A percentile compares a stretch with the other conserved stretches of the same genome.
phyloP scores from a whole-genome alignment of 179 eudicot species.

The Pouteria campechiana region DNA sequence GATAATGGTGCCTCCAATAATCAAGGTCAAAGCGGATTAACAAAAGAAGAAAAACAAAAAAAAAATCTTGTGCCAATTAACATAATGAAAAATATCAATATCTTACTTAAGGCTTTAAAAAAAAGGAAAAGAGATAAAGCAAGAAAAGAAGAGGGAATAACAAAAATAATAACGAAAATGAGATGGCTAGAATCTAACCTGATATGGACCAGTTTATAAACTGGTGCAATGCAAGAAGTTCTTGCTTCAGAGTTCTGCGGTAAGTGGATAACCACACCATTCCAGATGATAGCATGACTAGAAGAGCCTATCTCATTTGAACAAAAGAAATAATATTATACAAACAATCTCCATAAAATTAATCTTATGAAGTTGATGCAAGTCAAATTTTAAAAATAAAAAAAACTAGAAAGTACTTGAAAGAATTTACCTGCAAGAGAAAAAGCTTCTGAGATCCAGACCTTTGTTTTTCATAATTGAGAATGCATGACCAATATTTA shows the following conservation, averaged over 20 bases:
- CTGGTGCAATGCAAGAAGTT: slow-evolving; percentile 64
- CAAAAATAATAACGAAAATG: too few species aligned
- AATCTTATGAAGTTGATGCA: too few species aligned
- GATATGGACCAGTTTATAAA: slow-evolving; percentile 77
- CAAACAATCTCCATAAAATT: too few species aligned
- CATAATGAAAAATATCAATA: too few species aligned
- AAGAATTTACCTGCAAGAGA: slow-evolving; percentile 60
- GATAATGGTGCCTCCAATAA: too few species aligned
- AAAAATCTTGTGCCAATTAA: too few species aligned
- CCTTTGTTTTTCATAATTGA: slow-evolving; percentile 35
- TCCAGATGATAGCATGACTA: slow-evolving; percentile 72
- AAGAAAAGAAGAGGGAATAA: not conserved
- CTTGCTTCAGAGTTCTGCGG: slow-evolving; percentile 79
- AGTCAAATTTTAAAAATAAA: too few species aligned
- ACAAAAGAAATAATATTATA: too few species aligned
- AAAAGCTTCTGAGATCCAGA: slow-evolving; percentile 52
- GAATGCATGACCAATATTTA: slow-evolving; percentile 56
- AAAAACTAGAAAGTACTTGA: too few species aligned
- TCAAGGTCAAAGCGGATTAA: too few species aligned
- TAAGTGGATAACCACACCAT: slow-evolving; percentile 81
- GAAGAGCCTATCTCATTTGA: slow-evolving; percentile 33
- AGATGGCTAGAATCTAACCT: slow-evolving; percentile 34
- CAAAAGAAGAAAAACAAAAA: not conserved
- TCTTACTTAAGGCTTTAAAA: not conserved
- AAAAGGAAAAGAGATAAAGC: not conserved